Conservation (phyloP, 306 rosid species). For the Boehmeria nivea region DNA sequence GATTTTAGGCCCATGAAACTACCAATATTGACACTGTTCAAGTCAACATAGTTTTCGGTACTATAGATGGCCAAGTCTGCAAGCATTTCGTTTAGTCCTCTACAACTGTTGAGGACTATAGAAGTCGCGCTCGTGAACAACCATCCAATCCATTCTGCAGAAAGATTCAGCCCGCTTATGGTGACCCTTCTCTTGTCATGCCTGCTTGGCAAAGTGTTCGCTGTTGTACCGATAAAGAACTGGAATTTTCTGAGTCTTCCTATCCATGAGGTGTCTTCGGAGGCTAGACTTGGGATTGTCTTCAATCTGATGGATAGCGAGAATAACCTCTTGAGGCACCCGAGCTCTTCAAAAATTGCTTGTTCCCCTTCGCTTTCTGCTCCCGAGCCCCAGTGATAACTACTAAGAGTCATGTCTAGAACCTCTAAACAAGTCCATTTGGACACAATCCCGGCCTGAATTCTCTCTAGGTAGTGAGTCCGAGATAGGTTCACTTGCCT, state of each 20-base stretch:
- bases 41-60: neutral
- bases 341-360: conserved; percentile 16
- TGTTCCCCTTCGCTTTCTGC: neutral
- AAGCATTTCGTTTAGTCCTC: conserved; percentile 8
- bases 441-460: conserved; percentile 8
- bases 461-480: conserved; percentile 7
- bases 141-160: conserved; percentile 4
- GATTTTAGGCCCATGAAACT: conserved; percentile 15
- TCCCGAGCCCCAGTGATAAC: neutral
- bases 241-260: conserved; percentile 12
- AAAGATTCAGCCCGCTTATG: conserved; percentile 15
- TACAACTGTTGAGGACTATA: conserved; percentile 1
- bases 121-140: conserved; percentile 9
- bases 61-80: conserved; percentile 5
- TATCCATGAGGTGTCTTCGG: conserved; percentile 13
- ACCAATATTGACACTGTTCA: neutral
- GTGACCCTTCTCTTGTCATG: conserved; percentile 7
- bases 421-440: conserved; percentile 15
- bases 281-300: conserved; percentile 3
- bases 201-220: neutral
- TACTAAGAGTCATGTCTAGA: conserved; percentile 10
- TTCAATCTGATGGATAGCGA: conserved; percentile 14
- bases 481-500: conserved; percentile 15
- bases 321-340: conserved; percentile 1
- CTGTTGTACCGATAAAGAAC: neutral